Evolutionary conservation across 2,329 filamentous ascomycete species (phyloP), one percentile per base, ranked within the genome.

Genomic region (Rachicladosporium sp.): DNA sequence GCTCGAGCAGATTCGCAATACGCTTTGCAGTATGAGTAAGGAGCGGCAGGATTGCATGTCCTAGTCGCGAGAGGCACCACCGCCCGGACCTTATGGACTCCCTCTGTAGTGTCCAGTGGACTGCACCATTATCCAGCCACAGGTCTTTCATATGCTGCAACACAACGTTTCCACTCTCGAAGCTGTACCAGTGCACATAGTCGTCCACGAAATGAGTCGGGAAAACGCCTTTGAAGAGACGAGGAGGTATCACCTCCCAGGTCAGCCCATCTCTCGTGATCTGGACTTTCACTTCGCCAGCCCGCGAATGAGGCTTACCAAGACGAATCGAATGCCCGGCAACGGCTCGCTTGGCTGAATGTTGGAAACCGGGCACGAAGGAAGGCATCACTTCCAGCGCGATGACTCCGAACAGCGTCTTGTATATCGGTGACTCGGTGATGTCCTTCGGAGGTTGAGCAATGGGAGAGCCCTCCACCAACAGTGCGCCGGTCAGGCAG

Each of bases 161-260:
- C 33, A 80, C 70, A 0, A 82, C 36, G 1, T 57, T 37, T 2
- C 61, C 59, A 1, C 56, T 58, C 2, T 43, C 35, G 0, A 77
- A 9, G 32, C 80, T 61, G 3, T 80, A 57, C 75, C 76, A 82
- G 44, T 82, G 77, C 0, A 71, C 60, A 36, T 71, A 79, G 5
- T 66, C 56, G 0, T 70, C 53, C 0, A 77, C 44, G 0, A 82
- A 58, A 0, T 62, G 51, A 0, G 46, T 46, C 0, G 78, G 78
- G 0, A 80, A 54, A 45, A 78, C 74, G 0, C 40, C 33, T 2
- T 38, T 15, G 31, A 68, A 62, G 0, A 58, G 30, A 0, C 39
- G 7, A 0, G 36, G 34, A 1, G 59, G 56, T 10, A n/a, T n/a
- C n/a, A n/a, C n/a, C n/a, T n/a, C n/a, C n/a, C n/a, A n/a, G n/a